Conservation (phyloP, 192 early-diverging fungal species). For the Chytriomyces hyalinus region DNA sequence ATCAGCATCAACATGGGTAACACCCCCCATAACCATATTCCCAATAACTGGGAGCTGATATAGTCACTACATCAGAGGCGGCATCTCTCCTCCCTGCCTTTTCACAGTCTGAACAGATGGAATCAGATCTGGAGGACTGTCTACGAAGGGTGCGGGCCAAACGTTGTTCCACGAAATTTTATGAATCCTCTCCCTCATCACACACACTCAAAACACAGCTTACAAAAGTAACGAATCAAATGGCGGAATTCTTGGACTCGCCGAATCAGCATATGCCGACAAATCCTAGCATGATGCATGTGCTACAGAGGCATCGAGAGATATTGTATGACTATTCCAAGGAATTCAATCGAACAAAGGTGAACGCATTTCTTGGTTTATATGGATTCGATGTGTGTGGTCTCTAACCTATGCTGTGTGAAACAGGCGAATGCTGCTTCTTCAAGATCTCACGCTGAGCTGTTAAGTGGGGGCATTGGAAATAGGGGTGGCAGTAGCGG, state of each 20-base stretch:
- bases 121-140: conserved; percentile 66
- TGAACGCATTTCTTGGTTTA: conserved; percentile 16
- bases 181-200: conserved; percentile 12
- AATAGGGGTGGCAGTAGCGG: conserved; percentile 68
- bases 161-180: conserved; percentile 3
- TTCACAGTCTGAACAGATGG: conserved; percentile 43
- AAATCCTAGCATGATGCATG: conserved; percentile 70
- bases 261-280: conserved; percentile 50
- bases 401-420: not conserved
- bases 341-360: conserved; percentile 76
- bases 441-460: conserved; percentile 71
- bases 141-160: conserved; percentile 60
- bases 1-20: conserved; percentile 6
- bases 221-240: conserved; percentile 62
- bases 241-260: conserved; percentile 66
- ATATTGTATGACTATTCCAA: conserved; percentile 78
- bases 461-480: conserved; percentile 48
- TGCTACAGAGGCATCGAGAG: conserved; percentile 76
- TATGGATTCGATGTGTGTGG: not conserved
- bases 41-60: not conserved
- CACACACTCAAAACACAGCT: conserved; percentile 59
- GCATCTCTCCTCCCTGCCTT: conserved; percentile 22
- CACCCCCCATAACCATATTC: not conserved
- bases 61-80: not conserved
- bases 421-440: conserved; percentile 64